Base-by-base conservation (phyloP, 1,284 basidiomycete species). In the Porodaedalea pini region DNA sequence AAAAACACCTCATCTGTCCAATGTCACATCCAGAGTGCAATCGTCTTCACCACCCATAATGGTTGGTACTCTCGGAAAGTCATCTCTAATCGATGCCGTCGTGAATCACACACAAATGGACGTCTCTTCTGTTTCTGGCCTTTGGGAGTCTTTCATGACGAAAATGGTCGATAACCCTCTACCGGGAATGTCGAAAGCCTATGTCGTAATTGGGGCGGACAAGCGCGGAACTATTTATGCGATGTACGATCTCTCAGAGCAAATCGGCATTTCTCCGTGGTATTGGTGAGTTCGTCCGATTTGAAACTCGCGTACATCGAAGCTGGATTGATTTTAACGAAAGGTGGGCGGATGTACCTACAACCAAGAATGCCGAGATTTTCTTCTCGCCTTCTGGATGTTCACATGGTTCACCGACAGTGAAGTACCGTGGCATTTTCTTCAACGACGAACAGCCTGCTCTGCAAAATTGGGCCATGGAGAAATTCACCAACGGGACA, bases 341-440 rank as follows among this genome's bases (percentile, higher is more conserved):
- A 62, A 82, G 82, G 45, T 85, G 84, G 83, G 82, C 85, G 17
- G 86, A 89, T 47, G 45, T 47, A 4, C 83, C 84, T 5, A 73
- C 76, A 1, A 79, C 76, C 7, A 73, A 72, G 37, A 78, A 83
- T 41, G 62, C 75, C 1, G 68, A 78, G 29, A 62, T 87, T 31
- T 81, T 77, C 60, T 77, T 85, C 43, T 65, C 74, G 1, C 67
- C 77, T 8, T 64, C 68, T n/a, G 77, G 79, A 2, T 85, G 85
- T 67, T 73, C 79, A 6, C 86, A 89, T 67, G 86, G 83, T 27
- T 69, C 77, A 4, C 86, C 87, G 0, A 82, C 82, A 1, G 84
- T 90, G 57, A 84, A 88, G 66, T 88, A 86, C 63, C 79, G 86
- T 37, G 86, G 79, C 32, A 81, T 85, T 53, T 86, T 85, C 65